Base-by-base conservation (phyloP, 73 alveolate species). In the Paramecium tetraurelia region DNA sequence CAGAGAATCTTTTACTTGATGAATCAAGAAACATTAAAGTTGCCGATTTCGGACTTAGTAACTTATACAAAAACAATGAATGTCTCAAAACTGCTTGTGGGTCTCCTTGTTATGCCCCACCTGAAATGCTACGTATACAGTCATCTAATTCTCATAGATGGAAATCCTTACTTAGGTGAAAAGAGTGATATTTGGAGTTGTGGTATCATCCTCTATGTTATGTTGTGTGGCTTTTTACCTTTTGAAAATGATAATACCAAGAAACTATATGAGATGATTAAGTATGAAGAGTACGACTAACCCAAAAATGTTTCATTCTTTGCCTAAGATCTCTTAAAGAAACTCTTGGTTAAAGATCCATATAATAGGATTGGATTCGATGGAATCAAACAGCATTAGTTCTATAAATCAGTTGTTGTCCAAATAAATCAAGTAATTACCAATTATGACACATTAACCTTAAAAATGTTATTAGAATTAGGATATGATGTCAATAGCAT, bases 61-160 rank as follows among this genome's bases (percentile, higher is more conserved):
- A 93, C 53, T 46, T 63, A 9, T 93, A 93, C 72, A 83, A 92
- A 7, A 94, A 76, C 29, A 24, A 53, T 43, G 31, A 53, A 18
- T 18, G n/a, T 48, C 83, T 94, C 24, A 35, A 20, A 44, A 94
- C 97, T n/a, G 97, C 97, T 8, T 94, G 97, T 76, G 97, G 97
- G 0, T 92, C 96, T 68, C 98, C 98, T 8, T 95, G 98, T 84
- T 95, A 95, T 75, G 98, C 98, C 3, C 97, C 98, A 5, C 97
- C 97, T 33, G 71, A 94, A 95, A 95, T 94, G 96, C 89, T 92
- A 77, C 86, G 93, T 92, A 85, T 85, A 6, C 27, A 2, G 0
- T 27, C 2, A 63, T 5, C 12, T 63, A 27, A n/a, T 16, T 16
- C 5, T 53, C 0, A 59, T 59, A 63, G 84, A 80, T 72, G 88